Conservation (phyloP, 176 grass and related monocot genomes). For the Microstegium vimineum region DNA sequence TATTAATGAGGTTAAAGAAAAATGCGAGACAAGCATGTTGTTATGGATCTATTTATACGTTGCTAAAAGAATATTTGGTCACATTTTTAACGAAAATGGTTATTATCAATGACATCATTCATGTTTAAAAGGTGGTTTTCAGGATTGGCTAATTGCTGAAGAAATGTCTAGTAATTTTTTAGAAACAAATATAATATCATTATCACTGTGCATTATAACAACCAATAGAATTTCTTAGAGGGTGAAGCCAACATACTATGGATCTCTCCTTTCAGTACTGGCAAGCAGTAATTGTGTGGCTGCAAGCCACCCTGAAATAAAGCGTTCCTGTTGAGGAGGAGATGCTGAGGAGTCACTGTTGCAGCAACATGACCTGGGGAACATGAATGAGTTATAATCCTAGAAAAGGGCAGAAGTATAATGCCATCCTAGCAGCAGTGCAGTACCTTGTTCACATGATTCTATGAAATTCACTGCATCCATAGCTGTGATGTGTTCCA, state of each 20-base stretch:
- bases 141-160: background rate
- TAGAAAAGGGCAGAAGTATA: background rate
- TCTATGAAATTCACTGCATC: constrained; percentile 81
- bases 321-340: constrained; percentile 86
- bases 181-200: constrained; percentile 1
- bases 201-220: background rate
- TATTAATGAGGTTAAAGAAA: background rate
- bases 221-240: background rate
- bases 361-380: constrained; percentile 67
- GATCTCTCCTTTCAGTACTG: constrained; percentile 83
- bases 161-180: background rate
- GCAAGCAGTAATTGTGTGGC: constrained; percentile 89
- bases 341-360: constrained; percentile 88
- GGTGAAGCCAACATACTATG: constrained; percentile 54
- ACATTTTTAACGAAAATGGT: background rate
- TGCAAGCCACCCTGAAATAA: constrained; percentile 92
- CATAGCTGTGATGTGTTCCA: constrained; percentile 73
- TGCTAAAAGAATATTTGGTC: background rate
- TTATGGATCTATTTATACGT: background rate
- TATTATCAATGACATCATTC: background rate
- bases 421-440: background rate
- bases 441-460: constrained; percentile 67
- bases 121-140: background rate
- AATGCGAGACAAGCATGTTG: background rate
- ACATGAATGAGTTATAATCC: background rate